phyloP scores from a whole-genome alignment of 2,329 filamentous ascomycete genomes.

The Alternaria brassicicola region DNA sequence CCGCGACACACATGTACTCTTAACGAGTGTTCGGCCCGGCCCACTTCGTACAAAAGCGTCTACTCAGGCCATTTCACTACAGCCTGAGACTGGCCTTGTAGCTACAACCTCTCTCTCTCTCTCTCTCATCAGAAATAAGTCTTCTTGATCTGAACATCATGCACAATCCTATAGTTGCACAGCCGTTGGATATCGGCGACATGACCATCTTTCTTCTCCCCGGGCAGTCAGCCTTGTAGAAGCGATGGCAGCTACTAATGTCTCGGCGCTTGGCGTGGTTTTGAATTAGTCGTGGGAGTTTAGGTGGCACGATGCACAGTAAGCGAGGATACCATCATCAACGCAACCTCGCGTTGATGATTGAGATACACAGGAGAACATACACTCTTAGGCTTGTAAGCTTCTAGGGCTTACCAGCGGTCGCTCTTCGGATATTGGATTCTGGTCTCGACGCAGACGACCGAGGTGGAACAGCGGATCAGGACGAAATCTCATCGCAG shows the following conservation, averaged over 20 bases:
- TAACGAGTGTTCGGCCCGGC: not conserved
- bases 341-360: not conserved
- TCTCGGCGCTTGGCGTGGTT: not conserved
- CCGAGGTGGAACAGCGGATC: not conserved
- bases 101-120: not conserved
- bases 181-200: not conserved
- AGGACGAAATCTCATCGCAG: not conserved
- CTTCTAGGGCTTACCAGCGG: not conserved
- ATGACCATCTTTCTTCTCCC: not conserved
- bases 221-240: not conserved
- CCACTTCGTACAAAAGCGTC: not conserved
- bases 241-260: not conserved
- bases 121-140: not conserved
- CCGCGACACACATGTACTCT: not conserved
- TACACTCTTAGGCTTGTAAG: not conserved
- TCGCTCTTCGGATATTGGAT: not conserved
- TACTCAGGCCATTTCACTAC: not conserved
- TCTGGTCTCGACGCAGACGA: not conserved
- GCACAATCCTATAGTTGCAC: not conserved
- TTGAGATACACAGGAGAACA: not conserved
- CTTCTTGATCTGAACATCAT: not conserved
- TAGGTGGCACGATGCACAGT: not conserved
- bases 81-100: not conserved
- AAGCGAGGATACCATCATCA: not conserved
- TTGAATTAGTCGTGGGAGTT: not conserved